A percentile compares a stretch with the other conserved stretches of the same genome.
These are phyloP conservation scores for Cyathus striatus DNA, from an alignment of 768 basidiomycete species.

Conservation along the genomic window DNA sequence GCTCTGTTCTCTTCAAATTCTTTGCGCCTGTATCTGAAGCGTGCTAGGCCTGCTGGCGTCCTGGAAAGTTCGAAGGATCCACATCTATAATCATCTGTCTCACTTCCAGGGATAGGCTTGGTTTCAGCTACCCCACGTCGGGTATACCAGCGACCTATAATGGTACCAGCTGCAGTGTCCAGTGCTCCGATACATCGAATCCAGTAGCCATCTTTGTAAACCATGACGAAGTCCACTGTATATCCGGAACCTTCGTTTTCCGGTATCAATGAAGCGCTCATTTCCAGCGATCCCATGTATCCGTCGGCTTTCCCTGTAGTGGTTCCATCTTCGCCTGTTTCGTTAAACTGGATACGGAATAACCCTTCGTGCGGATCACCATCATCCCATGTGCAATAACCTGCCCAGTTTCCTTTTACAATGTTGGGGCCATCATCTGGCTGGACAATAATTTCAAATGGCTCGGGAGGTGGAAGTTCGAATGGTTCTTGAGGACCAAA, in stretches of 20 bases:
- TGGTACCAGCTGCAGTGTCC: background rate
- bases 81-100: background rate
- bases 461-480: background rate
- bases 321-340: background rate
- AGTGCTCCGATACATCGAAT: conserved; percentile 3
- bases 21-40: conserved; percentile 1
- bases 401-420: background rate
- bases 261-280: background rate
- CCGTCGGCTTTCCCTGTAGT: background rate
- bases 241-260: background rate
- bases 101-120: conserved; percentile 1
- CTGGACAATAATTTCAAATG: too few relatives aligned
- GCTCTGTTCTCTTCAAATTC: background rate
- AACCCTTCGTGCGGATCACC: background rate
- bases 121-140: background rate
- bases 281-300: background rate
- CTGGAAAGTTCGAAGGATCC: background rate
- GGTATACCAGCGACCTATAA: conserved; percentile 3
- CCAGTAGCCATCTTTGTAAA: conserved; percentile 6
- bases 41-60: background rate
- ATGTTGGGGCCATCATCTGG: background rate
- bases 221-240: conserved; percentile 5
- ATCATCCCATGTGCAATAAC: background rate
- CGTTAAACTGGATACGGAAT: background rate
- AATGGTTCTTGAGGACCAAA: background rate